These are phyloP conservation scores for Chamaecyparis obtusa DNA, from an alignment of 75 land plant genomes.

Conservation along the genomic window DNA sequence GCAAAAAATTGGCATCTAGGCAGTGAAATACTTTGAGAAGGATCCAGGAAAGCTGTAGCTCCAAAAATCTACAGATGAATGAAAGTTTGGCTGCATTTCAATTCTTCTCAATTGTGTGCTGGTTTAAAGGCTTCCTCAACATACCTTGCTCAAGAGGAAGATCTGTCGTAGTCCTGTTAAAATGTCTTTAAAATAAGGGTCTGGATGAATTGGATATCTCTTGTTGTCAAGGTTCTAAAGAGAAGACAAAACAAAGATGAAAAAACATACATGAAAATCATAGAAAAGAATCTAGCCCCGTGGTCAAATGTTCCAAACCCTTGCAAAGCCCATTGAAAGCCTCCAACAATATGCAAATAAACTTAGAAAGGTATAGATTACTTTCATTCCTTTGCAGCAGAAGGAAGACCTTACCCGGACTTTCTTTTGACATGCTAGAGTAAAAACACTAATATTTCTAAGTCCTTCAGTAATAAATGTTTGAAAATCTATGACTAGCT, in stretches of 20 bases:
- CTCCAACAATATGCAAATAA: neutral
- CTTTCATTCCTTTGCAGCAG: neutral
- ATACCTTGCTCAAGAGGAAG: neutral
- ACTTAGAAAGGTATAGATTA: neutral
- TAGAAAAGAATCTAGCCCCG: neutral
- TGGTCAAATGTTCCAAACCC: neutral
- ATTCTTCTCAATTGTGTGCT: neutral
- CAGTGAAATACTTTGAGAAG: too few species aligned
- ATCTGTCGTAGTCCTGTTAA: neutral
- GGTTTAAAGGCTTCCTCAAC: neutral
- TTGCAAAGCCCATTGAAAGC: neutral
- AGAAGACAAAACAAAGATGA: neutral
- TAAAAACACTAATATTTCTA: neutral
- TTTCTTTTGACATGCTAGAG: too few species aligned
- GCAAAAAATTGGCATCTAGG: too few species aligned
- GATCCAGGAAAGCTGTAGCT: neutral
- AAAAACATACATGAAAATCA: neutral
- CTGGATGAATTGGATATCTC: neutral
- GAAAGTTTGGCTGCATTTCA: neutral
- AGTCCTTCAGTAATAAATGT: neutral
- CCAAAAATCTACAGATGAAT: neutral
- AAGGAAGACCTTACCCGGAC: neutral
- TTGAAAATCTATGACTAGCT: neutral
- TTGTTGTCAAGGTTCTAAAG: neutral
- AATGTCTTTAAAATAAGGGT: neutral